Evolutionary conservation across 805 yeast genomes (phyloP), one percentile per base, ranked within the genome.

Genomic region (Sugiyamaella marilandica): DNA sequence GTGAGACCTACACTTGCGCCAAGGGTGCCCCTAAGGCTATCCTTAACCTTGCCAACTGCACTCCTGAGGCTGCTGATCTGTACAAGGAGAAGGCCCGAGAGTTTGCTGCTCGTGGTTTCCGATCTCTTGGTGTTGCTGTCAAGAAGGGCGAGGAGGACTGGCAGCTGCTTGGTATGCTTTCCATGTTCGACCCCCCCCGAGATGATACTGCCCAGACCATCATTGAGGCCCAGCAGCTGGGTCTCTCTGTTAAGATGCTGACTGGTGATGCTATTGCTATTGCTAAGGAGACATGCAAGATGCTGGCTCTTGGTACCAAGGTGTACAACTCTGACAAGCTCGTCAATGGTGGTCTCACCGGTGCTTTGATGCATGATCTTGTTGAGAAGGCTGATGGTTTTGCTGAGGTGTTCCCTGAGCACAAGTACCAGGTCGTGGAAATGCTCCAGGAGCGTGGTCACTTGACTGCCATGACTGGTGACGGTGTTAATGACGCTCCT

Each of bases 181-280:
- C 97, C 74, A 87, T 95, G 80, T 87, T 89, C 94, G 97, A 89
- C 78, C 97, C 97, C 70, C 96, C 97, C 76, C 87, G 97, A 84
- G 96, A 89, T 74, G 97, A 89, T 75, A 89, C 97, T 80, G 96
- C 95, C 70, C 85, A 84, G 73, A 89, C 97, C 73, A 94, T 89
- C 74, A 73, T 80, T 73, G 97, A 89, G 81, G 96, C 97, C 67
- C 85, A 86, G 80, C 73, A 78, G 67, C 83, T 89, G 70, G 97
- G 97, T 86, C 82, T 89, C 72, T 84, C 94, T 77, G 95, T 89
- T 66, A 89, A 89, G 87, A 89, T 89, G 96, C 82, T 89, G 74
- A 89, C 97, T 78, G 97, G 97, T 86, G 97, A 89, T 77, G 97
- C 97, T 75, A 95, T 89, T 72, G 97, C 96, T 81, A 89, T 89